phyloP scores from a whole-genome alignment of 768 basidiomycete species.

The Dioszegia aurantiaca region DNA sequence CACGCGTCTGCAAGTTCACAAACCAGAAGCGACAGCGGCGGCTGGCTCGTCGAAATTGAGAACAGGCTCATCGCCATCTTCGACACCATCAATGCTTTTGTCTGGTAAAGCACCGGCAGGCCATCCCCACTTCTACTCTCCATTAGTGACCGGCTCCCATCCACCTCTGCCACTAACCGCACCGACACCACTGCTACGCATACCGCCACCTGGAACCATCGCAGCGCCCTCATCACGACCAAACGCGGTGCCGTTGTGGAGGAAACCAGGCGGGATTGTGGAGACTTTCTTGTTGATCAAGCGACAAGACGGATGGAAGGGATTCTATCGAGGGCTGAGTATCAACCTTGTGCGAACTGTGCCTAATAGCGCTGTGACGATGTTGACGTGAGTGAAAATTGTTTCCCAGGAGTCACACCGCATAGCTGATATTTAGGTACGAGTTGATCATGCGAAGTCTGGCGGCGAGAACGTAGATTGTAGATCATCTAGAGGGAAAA shows the following conservation, averaged over 20 bases:
- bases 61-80: neutral
- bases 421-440: constrained; percentile 50
- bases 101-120: neutral
- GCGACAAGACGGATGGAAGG: constrained; percentile 78
- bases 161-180: constrained; percentile 19
- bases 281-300: constrained; percentile 72
- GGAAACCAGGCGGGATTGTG: constrained; percentile 61
- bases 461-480: constrained; percentile 9
- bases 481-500: constrained; percentile 6
- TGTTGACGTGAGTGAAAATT: constrained; percentile 70
- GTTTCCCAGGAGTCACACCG: neutral
- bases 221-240: neutral
- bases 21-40: constrained; percentile 9
- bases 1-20: constrained; percentile 84
- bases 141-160: constrained; percentile 56
- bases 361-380: constrained; percentile 91
- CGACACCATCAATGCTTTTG: neutral
- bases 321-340: constrained; percentile 88
- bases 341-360: constrained; percentile 92
- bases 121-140: constrained; percentile 58
- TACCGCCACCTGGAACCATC: constrained; percentile 42
- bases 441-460: constrained; percentile 55
- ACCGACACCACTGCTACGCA: neutral
- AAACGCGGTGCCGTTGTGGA: neutral
- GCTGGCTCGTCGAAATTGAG: constrained; percentile 5